Evolutionary conservation across 495 filamentous ascomycete species (phyloP), one percentile per base, ranked within the genome.

Genomic region (Wilcoxina mikolae): DNA sequence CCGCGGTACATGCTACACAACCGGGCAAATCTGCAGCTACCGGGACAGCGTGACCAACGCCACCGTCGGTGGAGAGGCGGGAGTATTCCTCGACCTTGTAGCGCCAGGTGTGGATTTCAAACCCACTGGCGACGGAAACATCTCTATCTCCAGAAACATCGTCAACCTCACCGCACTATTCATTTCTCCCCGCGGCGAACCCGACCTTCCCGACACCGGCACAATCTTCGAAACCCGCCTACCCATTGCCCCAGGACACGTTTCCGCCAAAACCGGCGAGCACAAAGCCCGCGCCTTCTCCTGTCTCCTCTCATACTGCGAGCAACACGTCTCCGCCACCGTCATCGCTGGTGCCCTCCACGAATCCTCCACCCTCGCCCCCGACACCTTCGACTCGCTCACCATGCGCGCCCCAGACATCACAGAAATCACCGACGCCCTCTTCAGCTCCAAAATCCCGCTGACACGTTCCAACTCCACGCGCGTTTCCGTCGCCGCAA

Each of bases 11-110:
- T 64, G 61, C 56, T 63, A 52, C 56, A 59, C 56, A 5, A 23
- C 48, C 24, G 61, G 61, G 1, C 60, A 63, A 42, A 24, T 64
- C 24, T 64, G 61, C 53, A 64, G 46, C 22, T 64, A 64, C 46
- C 1, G 24, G 10, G 42, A 45, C 42, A 15, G 20, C 1, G 22
- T 27, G 3, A 50, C 41, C 20, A 59, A 59, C 10, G 50, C 35
- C 41, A 62, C 60, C 5, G 29, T 52, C 3, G 61, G 41, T 4
- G 61, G 61, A 33, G 53, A 48, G 15, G 53, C 51, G 3, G 43
- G 12, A 5, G 58, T 55, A 5, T 64, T 63, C 56, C 41, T 63
- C 1, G 39, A 56, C 25, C 3, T 63, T 35, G 4, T 24, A 0
- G 61, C 61, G 41, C 3, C 10, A 7, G 41, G 51, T 4, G 52